Conservation (phyloP, 805 yeast genomes). For the Teunomyces barrocoloradensis region DNA sequence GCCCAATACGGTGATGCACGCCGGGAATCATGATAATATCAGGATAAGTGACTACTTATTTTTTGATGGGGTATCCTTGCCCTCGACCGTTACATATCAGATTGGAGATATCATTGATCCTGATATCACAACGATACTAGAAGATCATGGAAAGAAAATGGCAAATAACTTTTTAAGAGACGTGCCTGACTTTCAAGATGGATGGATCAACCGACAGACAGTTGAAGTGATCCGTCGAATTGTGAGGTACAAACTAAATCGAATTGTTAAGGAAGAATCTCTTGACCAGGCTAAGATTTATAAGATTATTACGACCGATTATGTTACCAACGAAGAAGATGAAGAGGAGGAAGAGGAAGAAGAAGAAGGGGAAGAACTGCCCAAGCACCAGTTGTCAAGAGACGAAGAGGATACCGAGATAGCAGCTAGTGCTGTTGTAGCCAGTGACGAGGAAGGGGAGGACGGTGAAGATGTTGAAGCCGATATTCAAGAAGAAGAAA, state of each 20-base stretch:
- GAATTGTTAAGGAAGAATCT: constrained; percentile 51
- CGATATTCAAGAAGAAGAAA: constrained; percentile 7
- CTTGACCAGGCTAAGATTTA: constrained; percentile 42
- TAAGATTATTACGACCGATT: constrained; percentile 42
- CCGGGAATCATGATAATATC: constrained; percentile 7
- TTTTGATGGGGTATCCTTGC: constrained; percentile 71
- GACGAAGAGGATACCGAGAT: constrained; percentile 14
- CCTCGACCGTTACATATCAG: constrained; percentile 70
- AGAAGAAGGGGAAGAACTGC: constrained; percentile 15
- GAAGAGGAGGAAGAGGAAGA: constrained; percentile 16
- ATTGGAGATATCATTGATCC: constrained; percentile 75
- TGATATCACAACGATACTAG: constrained; percentile 48
- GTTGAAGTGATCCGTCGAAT: constrained; percentile 65
- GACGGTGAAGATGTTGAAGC: constrained; percentile 18
- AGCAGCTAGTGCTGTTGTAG: constrained; percentile 20
- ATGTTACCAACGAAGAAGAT: constrained; percentile 21
- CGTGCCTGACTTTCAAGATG: constrained; percentile 55
- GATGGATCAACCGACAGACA: constrained; percentile 72
- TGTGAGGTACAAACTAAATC: constrained; percentile 67
- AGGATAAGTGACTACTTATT: constrained; percentile 40
- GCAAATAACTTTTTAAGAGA: constrained; percentile 33
- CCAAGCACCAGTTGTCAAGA: constrained; percentile 9
- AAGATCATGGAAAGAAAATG: constrained; percentile 26
- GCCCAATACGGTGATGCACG: constrained; percentile 24
- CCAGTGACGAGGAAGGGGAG: constrained; percentile 21